A percentile compares a stretch with the other conserved stretches of the same genome.
Conservation (phyloP, 495 filamentous ascomycete genomes). For the Clavariopsis aquatica region DNA sequence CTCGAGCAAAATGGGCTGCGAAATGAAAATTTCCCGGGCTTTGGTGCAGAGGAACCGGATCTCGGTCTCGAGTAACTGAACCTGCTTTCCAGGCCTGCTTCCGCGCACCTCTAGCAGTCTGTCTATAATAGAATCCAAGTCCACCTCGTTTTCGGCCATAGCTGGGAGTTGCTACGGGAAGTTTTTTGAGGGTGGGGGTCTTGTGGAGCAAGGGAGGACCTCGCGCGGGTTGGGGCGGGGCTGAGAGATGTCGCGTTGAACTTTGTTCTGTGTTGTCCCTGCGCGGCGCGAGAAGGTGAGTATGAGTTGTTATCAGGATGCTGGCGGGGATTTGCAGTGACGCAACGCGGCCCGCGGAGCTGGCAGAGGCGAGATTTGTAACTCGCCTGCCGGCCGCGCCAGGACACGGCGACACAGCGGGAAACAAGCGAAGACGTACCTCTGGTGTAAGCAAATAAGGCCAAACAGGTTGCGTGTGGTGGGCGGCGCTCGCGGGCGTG, state of each 20-base stretch:
- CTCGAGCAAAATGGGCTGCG: constrained; percentile 95
- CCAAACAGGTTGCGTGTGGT: constrained; percentile 5
- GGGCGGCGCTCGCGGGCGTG: constrained; percentile 21
- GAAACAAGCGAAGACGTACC: constrained; percentile 19
- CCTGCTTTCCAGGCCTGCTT: constrained; percentile 96
- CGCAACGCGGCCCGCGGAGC: constrained; percentile 13
- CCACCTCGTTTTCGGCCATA: constrained; percentile 98
- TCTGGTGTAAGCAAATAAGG: constrained; percentile 14
- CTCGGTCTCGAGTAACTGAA: constrained; percentile 93
- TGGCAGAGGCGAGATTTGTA: constrained; percentile 6
- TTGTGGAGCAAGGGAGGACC: constrained; percentile 23
- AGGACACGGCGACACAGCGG: background rate
- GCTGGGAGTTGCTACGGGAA: constrained; percentile 42
- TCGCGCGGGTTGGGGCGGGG: constrained; percentile 28
- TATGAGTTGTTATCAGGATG: constrained; percentile 1
- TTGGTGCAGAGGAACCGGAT: constrained; percentile 98
- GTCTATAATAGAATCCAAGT: constrained; percentile 99
- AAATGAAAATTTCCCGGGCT: constrained; percentile 99
- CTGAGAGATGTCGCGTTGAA: constrained; percentile 8
- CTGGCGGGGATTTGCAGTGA: constrained; percentile 14
- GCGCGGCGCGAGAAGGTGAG: constrained; percentile 9
- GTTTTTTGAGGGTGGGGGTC: constrained; percentile 5
- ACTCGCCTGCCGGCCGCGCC: constrained; percentile 6
- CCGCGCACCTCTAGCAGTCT: constrained; percentile 95
- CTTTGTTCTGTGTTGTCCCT: constrained; percentile 17